Evolutionary conservation across 1,284 basidiomycete species (phyloP).

Genomic region (Puccinia brachypodii): DNA sequence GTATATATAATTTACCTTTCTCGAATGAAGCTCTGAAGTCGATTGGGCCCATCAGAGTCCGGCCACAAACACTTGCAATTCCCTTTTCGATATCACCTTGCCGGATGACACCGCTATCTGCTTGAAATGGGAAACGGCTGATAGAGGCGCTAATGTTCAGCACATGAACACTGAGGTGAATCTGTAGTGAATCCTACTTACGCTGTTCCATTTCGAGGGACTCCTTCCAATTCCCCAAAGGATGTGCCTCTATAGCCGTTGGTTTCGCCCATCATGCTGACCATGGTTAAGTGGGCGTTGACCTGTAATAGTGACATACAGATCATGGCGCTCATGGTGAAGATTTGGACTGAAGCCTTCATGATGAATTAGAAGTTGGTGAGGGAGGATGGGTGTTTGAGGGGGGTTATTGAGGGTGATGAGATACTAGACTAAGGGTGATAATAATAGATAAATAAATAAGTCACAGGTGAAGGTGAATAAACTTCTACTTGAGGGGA

Average conservation of each 20-base stretch:
- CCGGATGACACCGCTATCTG: constrained; percentile 34
- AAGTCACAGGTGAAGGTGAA: constrained; percentile 16
- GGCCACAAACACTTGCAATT: constrained; percentile 36
- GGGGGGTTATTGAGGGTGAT: neutral
- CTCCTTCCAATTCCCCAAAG: constrained; percentile 31
- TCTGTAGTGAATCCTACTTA: neutral
- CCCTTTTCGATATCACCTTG: constrained; percentile 38
- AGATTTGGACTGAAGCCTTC: constrained; percentile 17
- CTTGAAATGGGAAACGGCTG: constrained; percentile 41
- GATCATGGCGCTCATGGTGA: neutral
- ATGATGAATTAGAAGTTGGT: neutral
- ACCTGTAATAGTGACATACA: neutral
- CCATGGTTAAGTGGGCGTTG: constrained; percentile 33
- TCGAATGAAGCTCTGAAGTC: constrained; percentile 26
- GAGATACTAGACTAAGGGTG: neutral
- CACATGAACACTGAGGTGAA: neutral
- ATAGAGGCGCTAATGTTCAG: neutral
- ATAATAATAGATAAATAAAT: neutral
- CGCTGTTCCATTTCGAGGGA: constrained; percentile 41
- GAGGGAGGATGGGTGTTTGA: too few species aligned
- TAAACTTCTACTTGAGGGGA: neutral
- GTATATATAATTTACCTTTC: neutral
- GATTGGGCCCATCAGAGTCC: constrained; percentile 40
- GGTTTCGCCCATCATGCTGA: constrained; percentile 41
- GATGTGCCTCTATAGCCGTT: constrained; percentile 39